These are phyloP conservation scores for Lagenaria siceraria DNA, from an alignment of 306 rosid genomes.

Conservation along the genomic window DNA sequence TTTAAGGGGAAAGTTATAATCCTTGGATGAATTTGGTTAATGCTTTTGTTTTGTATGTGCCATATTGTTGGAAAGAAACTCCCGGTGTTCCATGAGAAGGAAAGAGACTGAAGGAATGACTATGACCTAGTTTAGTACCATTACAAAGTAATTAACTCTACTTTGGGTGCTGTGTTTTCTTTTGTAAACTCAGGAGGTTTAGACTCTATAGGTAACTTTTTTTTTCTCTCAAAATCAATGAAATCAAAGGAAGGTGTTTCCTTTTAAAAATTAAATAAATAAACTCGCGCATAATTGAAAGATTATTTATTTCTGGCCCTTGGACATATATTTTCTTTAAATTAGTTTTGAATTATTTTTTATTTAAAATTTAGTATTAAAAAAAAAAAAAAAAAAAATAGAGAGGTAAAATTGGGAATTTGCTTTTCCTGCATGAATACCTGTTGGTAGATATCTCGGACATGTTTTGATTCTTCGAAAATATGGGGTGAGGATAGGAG, in stretches of 20 bases:
- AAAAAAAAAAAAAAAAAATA: background rate
- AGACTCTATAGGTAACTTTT: background rate
- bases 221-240: background rate
- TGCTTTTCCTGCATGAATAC: background rate
- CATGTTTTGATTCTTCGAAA: background rate
- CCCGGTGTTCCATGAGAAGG: too few species aligned
- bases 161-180: background rate
- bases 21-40: too few species aligned
- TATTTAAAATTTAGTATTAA: background rate
- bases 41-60: too few species aligned
- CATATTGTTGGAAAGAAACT: too few species aligned
- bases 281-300: background rate
- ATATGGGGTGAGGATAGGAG: background rate
- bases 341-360: background rate
- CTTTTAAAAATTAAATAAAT: background rate
- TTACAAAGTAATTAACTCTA: too few species aligned
- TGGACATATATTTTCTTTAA: background rate
- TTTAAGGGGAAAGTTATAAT: too few species aligned
- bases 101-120: too few species aligned
- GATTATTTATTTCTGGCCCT: background rate
- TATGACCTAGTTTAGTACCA: too few species aligned
- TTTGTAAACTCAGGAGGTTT: background rate
- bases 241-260: background rate
- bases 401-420: background rate
- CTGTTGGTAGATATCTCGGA: background rate